Conservation (phyloP, 345 rosid genomes). For the Eucalyptus polybractea region DNA sequence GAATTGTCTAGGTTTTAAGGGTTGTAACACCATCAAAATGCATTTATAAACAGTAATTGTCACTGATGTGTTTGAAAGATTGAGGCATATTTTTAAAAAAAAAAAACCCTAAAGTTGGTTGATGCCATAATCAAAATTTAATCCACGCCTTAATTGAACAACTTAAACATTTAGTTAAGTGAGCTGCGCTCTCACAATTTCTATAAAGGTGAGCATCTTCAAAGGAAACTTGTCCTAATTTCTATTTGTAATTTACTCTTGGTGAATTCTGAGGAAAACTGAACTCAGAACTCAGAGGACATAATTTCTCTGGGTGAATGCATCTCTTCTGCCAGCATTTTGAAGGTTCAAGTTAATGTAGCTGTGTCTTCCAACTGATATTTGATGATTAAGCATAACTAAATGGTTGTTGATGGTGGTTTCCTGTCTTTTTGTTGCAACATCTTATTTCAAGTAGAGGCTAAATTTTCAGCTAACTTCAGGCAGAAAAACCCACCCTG, state of each 20-base stretch:
- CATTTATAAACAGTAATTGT: background rate
- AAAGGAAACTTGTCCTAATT: background rate
- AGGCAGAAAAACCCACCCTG: slow-evolving; percentile 57
- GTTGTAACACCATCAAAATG: background rate
- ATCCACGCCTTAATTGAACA: background rate
- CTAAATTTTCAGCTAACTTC: background rate
- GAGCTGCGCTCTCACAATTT: background rate
- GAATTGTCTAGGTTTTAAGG: background rate
- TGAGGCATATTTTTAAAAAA: background rate
- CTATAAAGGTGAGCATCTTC: background rate
- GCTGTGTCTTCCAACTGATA: background rate
- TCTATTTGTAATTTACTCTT: background rate
- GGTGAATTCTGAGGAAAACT: background rate
- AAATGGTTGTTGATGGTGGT: background rate
- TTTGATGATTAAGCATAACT: background rate
- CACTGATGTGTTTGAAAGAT: background rate
- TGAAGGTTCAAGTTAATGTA: background rate
- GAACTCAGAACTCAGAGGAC: background rate
- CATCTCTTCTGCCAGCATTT: background rate
- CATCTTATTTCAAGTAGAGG: background rate
- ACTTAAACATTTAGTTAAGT: background rate
- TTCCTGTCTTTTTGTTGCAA: background rate
- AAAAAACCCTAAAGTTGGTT: background rate
- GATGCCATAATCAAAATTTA: background rate
- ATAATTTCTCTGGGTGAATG: background rate